Conservation (phyloP, 495 filamentous ascomycete genomes). For the Podospora bellae-mahoneyi region DNA sequence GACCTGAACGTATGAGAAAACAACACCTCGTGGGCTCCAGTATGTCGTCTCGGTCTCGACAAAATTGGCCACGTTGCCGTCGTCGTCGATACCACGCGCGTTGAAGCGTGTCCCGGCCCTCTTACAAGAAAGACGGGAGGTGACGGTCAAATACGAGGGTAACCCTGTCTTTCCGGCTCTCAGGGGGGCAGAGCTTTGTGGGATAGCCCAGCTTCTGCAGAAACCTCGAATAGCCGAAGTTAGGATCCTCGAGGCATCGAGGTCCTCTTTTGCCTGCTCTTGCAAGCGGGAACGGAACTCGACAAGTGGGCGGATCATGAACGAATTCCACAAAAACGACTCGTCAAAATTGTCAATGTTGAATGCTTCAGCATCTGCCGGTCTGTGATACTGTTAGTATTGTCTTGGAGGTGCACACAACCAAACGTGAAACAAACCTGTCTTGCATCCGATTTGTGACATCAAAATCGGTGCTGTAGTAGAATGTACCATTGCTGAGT, state of each 20-base stretch:
- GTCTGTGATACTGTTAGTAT: constrained; percentile 33
- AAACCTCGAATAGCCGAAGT: constrained; percentile 95
- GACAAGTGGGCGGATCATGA: constrained; percentile 92
- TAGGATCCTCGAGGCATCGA: constrained; percentile 82
- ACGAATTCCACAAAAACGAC: constrained; percentile 93
- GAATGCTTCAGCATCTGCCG: constrained; percentile 58
- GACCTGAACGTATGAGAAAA: constrained; percentile 92
- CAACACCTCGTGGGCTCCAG: constrained; percentile 69
- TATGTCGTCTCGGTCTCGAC: constrained; percentile 64
- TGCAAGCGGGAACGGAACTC: constrained; percentile 79
- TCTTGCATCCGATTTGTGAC: constrained; percentile 91
- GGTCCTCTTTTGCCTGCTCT: constrained; percentile 62
- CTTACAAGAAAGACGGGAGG: constrained; percentile 86
- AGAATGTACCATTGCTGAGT: constrained; percentile 91
- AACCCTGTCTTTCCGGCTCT: constrained; percentile 64
- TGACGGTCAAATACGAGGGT: constrained; percentile 78
- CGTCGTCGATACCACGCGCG: constrained; percentile 92
- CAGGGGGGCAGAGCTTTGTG: constrained; percentile 52
- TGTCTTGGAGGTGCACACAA: background rate
- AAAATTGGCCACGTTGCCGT: constrained; percentile 93
- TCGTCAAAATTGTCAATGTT: constrained; percentile 82
- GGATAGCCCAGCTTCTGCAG: constrained; percentile 76
- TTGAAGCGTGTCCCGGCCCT: constrained; percentile 96
- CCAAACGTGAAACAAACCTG: constrained; percentile 49
- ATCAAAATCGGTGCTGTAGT: constrained; percentile 96